Evolutionary conservation across 306 rosid species (phyloP).

Genomic region (Macrotyloma uniflorum): DNA sequence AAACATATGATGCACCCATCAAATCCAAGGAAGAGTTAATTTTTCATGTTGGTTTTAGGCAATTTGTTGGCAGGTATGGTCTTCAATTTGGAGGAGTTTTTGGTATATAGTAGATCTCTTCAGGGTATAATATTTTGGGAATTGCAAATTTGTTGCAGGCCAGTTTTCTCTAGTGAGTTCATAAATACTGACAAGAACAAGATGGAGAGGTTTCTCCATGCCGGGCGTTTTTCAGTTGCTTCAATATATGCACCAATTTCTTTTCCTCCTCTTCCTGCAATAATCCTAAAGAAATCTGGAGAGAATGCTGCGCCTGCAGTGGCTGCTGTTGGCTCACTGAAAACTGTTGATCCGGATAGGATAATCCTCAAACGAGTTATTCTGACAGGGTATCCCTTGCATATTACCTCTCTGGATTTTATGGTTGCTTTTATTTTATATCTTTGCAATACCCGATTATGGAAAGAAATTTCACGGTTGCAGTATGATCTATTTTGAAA

Average conservation of each 20-base stretch:
- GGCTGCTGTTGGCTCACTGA: conserved; percentile 87
- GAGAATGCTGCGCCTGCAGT: conserved; percentile 58
- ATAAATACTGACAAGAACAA: conserved; percentile 88
- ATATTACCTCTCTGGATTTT: background rate
- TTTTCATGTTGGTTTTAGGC: conserved; percentile 97
- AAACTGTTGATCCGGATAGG: conserved; percentile 78
- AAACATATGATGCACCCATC: conserved; percentile 69
- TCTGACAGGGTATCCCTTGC: conserved; percentile 78
- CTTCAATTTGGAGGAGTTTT: background rate
- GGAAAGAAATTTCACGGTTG: background rate
- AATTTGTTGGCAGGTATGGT: conserved; percentile 80
- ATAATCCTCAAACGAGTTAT: conserved; percentile 87
- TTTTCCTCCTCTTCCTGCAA: conserved; percentile 82
- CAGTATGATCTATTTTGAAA: background rate
- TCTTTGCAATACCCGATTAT: background rate
- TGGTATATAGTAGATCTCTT: background rate
- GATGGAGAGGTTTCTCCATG: conserved; percentile 99
- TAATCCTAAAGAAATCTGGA: conserved; percentile 62
- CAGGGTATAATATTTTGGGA: background rate
- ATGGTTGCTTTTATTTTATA: background rate
- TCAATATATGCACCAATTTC: conserved; percentile 91
- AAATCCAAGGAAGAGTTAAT: conserved; percentile 87
- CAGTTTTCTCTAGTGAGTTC: conserved; percentile 79
- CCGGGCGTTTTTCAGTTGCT: conserved; percentile 84
- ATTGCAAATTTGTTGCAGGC: conserved; percentile 56